Evolutionary conservation across 139 green algal species (phyloP).

Genomic region (Pleodorina starrii): DNA sequence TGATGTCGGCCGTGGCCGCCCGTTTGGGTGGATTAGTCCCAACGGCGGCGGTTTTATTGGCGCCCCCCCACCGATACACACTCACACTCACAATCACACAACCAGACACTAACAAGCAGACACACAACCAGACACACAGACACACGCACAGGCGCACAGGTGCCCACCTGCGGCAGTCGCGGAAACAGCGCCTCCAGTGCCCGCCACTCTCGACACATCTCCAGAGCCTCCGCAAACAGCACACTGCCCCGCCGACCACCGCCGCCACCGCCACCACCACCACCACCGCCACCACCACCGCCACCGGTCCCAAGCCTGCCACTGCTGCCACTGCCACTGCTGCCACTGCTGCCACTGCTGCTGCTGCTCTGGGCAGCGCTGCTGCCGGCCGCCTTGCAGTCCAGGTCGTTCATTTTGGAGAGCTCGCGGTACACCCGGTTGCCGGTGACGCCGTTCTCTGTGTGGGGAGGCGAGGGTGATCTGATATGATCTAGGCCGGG

Average conservation of each 20-base stretch:
- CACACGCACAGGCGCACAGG: too few relatives aligned
- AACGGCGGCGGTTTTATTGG: too few relatives aligned
- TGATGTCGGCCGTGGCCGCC: too few relatives aligned
- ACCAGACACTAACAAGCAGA: too few relatives aligned
- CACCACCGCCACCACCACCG: background rate
- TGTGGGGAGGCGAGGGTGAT: background rate
- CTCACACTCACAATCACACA: too few relatives aligned
- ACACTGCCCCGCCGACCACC: background rate
- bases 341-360: background rate
- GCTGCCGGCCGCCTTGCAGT: background rate
- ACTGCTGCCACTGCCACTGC: background rate
- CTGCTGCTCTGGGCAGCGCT: background rate
- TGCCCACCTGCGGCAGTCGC: background rate
- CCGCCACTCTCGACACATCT: background rate
- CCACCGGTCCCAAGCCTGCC: background rate
- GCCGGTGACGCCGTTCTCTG: conserved; percentile 17
- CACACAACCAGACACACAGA: too few relatives aligned
- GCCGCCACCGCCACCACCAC: background rate
- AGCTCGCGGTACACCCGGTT: conserved; percentile 33
- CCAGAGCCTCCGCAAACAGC: conserved; percentile 2
- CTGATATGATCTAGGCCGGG: too few relatives aligned
- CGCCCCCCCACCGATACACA: too few relatives aligned
- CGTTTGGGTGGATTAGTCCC: too few relatives aligned
- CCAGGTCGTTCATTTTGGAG: conserved; percentile 19
- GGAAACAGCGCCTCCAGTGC: conserved; percentile 29